phyloP scores from a whole-genome alignment of 2,329 filamentous ascomycete genomes.

The Xylaria sp. region DNA sequence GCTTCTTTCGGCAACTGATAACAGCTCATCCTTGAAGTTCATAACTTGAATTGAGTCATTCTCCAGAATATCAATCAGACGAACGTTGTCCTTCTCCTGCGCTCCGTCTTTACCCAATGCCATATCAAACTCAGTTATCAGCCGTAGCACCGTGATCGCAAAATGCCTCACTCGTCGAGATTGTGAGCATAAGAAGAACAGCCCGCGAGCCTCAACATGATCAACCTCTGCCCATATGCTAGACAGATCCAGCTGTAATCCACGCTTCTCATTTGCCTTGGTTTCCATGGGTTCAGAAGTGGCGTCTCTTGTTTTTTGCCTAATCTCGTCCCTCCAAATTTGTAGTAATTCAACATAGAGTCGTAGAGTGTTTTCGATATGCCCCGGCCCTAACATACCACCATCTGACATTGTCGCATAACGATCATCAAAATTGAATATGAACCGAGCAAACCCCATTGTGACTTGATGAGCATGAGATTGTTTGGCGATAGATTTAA shows the following conservation, averaged over 20 bases:
- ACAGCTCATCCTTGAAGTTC: constrained; percentile 89
- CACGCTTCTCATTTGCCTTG: constrained; percentile 72
- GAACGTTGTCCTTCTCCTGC: constrained; percentile 69
- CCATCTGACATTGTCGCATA: constrained; percentile 99
- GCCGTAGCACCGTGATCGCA: constrained; percentile 88
- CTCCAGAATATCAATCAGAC: constrained; percentile 92
- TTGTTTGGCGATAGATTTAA: constrained; percentile 95
- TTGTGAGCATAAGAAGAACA: constrained; percentile 98
- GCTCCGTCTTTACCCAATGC: constrained; percentile 77
- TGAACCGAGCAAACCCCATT: constrained; percentile 95
- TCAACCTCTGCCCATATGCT: constrained; percentile 93
- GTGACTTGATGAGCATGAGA: constrained; percentile 94
- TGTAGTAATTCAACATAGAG: constrained; percentile 93
- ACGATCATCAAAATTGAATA: constrained; percentile 97
- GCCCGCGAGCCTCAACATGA: constrained; percentile 92
- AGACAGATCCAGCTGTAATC: constrained; percentile 83
- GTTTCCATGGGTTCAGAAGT: constrained; percentile 72
- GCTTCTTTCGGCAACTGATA: constrained; percentile 92
- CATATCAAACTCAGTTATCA: constrained; percentile 93
- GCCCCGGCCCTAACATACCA: constrained; percentile 90
- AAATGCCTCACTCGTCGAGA: constrained; percentile 89
- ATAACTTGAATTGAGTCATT: constrained; percentile 88
- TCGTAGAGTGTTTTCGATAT: constrained; percentile 92
- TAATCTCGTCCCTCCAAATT: constrained; percentile 98
- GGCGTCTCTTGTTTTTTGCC: constrained; percentile 81